Evolutionary conservation across 768 basidiomycete species (phyloP).

Genomic region (Obba rivulosa): DNA sequence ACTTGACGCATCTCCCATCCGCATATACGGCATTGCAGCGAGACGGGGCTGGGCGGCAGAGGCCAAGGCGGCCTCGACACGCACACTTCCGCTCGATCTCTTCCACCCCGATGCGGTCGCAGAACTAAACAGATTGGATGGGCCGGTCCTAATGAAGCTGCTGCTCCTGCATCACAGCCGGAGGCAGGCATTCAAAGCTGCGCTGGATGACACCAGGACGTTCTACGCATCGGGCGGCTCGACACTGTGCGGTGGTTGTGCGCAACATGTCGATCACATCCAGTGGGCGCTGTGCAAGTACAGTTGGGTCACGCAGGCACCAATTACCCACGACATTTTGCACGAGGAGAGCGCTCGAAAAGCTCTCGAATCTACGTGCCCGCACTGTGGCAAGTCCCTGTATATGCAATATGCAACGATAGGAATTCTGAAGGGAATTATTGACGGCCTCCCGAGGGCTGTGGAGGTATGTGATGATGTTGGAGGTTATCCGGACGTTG

Average conservation of each 20-base stretch:
- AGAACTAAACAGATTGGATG: conserved; percentile 30
- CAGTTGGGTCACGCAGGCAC: conserved; percentile 6
- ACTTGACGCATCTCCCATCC: conserved; percentile 37
- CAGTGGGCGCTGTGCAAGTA: conserved; percentile 16
- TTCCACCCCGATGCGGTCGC: conserved; percentile 28
- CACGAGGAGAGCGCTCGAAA: background rate
- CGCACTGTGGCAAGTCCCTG: conserved; percentile 10
- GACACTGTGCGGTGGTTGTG: conserved; percentile 10
- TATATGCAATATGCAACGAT: conserved; percentile 14
- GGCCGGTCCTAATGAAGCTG: conserved; percentile 31
- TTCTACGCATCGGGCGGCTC: conserved; percentile 27
- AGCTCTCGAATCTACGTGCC: conserved; percentile 5
- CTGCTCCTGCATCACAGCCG: conserved; percentile 37
- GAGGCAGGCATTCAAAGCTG: conserved; percentile 31
- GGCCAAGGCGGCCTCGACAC: conserved; percentile 34
- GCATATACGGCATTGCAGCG: conserved; percentile 41
- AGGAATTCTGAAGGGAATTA: conserved; percentile 8
- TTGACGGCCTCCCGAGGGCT: conserved; percentile 11
- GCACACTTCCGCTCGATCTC: conserved; percentile 36
- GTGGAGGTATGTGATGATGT: conserved; percentile 10
- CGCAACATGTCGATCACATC: conserved; percentile 9
- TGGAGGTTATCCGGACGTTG: too few species aligned
- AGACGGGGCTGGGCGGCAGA: conserved; percentile 42
- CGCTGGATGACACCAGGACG: conserved; percentile 29
- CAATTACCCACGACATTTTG: conserved; percentile 5